Conservation (phyloP, 1,284 basidiomycete species). For the Puccinia sorghi region DNA sequence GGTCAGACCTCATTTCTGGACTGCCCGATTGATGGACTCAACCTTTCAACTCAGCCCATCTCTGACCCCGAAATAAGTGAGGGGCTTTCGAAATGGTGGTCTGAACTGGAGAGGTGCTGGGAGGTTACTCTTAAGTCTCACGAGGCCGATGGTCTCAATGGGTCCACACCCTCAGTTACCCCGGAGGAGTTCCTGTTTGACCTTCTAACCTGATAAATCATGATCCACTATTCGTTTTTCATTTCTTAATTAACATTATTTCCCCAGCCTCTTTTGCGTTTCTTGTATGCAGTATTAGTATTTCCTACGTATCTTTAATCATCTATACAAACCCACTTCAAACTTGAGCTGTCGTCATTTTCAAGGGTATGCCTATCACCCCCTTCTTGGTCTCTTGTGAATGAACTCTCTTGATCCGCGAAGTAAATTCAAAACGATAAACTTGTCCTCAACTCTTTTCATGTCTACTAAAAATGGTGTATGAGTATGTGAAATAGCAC, state of each 20-base stretch:
- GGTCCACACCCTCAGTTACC: neutral
- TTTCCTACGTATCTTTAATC: neutral
- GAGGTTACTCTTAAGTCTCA: conserved; percentile 3
- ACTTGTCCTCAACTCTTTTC: neutral
- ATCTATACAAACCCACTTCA: neutral
- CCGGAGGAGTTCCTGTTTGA: conserved; percentile 13
- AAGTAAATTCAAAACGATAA: neutral
- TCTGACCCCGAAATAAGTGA: conserved; percentile 5
- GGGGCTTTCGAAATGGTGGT: conserved; percentile 10
- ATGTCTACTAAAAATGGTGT: no score
- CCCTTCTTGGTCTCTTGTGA: conserved; percentile 15
- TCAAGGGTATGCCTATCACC: no score
- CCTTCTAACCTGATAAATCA: conserved; percentile 1
- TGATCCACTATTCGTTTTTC: neutral
- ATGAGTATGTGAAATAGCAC: no score
- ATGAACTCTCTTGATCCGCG: neutral
- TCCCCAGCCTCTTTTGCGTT: neutral
- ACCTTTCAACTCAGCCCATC: conserved; percentile 11
- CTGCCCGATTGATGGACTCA: conserved; percentile 6
- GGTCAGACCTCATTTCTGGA: neutral
- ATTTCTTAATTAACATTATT: neutral
- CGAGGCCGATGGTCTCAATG: neutral
- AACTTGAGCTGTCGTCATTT: no score
- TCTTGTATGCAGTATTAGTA: conserved; percentile 10
- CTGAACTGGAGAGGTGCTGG: conserved; percentile 14